Base-by-base conservation (phyloP, 345 rosid genomes). In the Turritis glabra region DNA sequence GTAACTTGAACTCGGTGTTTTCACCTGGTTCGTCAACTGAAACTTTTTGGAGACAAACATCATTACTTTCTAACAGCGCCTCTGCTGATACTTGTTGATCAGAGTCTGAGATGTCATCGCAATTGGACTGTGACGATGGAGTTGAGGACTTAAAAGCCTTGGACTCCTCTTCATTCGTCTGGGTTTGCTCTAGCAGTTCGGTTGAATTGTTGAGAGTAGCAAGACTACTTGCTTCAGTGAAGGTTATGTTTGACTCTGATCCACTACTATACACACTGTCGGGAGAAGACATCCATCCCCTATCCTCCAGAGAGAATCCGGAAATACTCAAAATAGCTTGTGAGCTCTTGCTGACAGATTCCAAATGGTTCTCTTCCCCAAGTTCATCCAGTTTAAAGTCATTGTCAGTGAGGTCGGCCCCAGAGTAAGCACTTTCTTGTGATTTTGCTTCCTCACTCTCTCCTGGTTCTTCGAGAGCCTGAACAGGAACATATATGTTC, bases 271-370 rank as follows among this genome's bases (percentile, higher is more conserved):
- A 83, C 47, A 89, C 48, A 67, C 87, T 91, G 71, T 91, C 91
- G n/a, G 96, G 96, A 52, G 91, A 87, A 64, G 97, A 91, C 81
- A 91, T 73, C 91, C 90, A 91, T 77, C 83, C 91, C 74, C 77
- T 85, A 53, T 86, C 89, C 76, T 84, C 85, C 74, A 75, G 76
- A 71, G 87, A 81, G 44, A 83, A 74, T 47, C 79, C 85, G 22
- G 66, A 44, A 48, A 62, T 58, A 68, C 74, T 60, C 66, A 64
- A 69, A 71, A 79, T 46, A 47, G 83, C 91, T 57, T 74, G 75
- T 38, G 80, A 43, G 65, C 76, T 79, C 70, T 59, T 86, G 74
- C 83, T 74, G 54, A 81, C 84, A 52, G 84, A 81, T 46, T 59
- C 70, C 17, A 84, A 75, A 68, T 80, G 80, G 71, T 70, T 67